A percentile compares a stretch with the other conserved stretches of the same genome.
Evolutionary conservation across 75 land plant species (phyloP).

Genomic region (Chamaecyparis obtusa): DNA sequence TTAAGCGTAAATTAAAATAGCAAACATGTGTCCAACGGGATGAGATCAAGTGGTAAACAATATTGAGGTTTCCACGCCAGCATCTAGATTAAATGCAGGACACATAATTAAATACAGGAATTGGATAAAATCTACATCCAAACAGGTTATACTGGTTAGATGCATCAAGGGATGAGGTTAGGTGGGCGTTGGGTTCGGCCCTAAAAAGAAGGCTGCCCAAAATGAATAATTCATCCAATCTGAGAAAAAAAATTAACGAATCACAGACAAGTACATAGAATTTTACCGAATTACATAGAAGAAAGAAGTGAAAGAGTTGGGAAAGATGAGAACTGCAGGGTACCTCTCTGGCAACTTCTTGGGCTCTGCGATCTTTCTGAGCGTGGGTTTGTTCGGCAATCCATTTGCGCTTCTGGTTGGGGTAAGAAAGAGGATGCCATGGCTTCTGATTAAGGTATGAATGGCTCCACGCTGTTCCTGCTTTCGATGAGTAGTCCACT

Average conservation of each 20-base stretch:
- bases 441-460: constrained; percentile 97
- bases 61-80: not conserved
- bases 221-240: no score
- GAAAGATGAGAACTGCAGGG: not conserved
- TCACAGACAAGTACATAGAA: no score
- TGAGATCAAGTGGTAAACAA: not conserved
- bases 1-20: not conserved
- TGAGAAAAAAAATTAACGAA: no score
- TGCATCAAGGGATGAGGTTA: no score
- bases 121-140: not conserved
- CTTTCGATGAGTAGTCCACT: constrained; percentile 85
- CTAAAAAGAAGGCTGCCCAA: not conserved
- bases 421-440: constrained; percentile 99
- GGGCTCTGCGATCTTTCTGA: constrained; percentile 48
- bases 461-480: constrained; percentile 99
- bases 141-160: no score
- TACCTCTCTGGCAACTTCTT: constrained; percentile 93
- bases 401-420: constrained; percentile 98
- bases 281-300: no score
- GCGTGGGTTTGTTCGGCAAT: constrained; percentile 95
- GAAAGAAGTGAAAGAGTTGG: not conserved
- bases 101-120: not conserved
- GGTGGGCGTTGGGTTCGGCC: no score
- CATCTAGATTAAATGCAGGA: not conserved
- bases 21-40: not conserved